Percentiles rank a stretch among this genome's conserved stretches.
Evolutionary conservation across 192 early-diverging fungal species (phyloP).

Genomic region (Obelidium mucronatum): DNA sequence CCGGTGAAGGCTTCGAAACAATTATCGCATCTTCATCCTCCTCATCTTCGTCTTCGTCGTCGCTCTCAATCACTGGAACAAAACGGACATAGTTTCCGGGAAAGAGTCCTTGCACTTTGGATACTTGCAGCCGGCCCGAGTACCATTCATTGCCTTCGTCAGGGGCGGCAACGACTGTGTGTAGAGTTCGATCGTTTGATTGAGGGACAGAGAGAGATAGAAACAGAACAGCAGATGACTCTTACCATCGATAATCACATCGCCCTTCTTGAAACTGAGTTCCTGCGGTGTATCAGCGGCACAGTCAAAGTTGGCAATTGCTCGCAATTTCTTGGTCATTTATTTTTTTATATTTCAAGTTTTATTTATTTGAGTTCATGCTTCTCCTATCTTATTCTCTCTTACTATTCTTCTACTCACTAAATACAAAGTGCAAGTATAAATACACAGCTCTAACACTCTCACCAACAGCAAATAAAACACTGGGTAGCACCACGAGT

Average conservation of each 20-base stretch:
- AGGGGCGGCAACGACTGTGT: no score
- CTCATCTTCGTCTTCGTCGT: constrained; percentile 15
- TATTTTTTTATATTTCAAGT: no score
- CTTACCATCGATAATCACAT: constrained; percentile 57
- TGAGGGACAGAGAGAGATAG: constrained; percentile 50
- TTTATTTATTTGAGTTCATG: no score
- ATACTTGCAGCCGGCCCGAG: constrained; percentile 55
- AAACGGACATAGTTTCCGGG: constrained; percentile 65
- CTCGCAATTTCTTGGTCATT: constrained; percentile 30
- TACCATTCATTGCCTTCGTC: constrained; percentile 67
- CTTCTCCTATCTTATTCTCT: background rate
- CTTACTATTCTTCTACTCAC: background rate
- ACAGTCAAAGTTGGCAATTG: constrained; percentile 67
- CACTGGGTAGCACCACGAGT: no score
- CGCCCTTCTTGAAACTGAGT: constrained; percentile 63
- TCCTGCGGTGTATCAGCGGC: constrained; percentile 63
- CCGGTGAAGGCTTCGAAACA: no score
- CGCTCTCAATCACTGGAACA: background rate
- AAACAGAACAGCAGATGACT: no score
- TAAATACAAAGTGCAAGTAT: background rate
- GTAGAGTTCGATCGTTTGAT: no score
- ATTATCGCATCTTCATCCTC: no score
- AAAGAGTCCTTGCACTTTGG: constrained; percentile 58
- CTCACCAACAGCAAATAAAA: background rate
- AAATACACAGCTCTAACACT: background rate